Percentiles rank a stretch among this genome's conserved stretches.
These are phyloP conservation scores for Fusarium transvaalense DNA, from an alignment of 2,329 filamentous ascomycete genomes.

Conservation along the genomic window DNA sequence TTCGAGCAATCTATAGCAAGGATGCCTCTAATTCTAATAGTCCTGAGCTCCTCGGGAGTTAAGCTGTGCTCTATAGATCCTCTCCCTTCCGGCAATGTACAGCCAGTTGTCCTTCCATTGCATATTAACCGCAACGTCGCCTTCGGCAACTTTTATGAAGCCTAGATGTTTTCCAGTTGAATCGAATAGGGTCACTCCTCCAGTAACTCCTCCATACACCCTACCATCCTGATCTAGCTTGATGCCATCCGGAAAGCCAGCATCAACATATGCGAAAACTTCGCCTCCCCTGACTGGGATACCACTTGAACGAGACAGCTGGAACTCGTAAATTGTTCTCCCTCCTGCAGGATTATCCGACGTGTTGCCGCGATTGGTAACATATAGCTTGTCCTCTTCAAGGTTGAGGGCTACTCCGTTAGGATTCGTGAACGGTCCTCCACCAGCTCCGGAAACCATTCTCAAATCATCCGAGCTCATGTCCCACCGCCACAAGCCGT, in stretches of 20 bases:
- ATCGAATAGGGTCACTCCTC: neutral
- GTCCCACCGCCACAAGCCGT: neutral
- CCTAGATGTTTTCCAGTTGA: neutral
- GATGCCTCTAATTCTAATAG: too few species aligned
- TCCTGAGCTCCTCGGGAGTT: too few species aligned
- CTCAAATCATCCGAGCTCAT: neutral
- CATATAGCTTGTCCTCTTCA: neutral
- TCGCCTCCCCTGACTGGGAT: too few species aligned
- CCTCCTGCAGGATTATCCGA: neutral
- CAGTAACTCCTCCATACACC: neutral
- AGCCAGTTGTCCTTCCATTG: neutral
- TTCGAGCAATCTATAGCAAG: too few species aligned
- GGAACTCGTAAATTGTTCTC: neutral
- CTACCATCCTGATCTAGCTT: neutral
- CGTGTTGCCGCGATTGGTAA: neutral
- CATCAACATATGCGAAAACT: neutral
- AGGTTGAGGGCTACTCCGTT: neutral
- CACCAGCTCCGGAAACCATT: neutral
- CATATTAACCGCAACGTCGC: slow-evolving; percentile 2
- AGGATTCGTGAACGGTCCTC: neutral
- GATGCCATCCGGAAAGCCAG: neutral
- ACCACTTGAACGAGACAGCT: neutral
- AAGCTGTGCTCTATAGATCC: too few species aligned
- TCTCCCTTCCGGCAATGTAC: neutral
- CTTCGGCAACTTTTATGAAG: neutral